Evolutionary conservation across 2,329 filamentous ascomycete genomes (phyloP), one percentile per base, ranked within the genome.

Genomic region (Penicillium sp.): DNA sequence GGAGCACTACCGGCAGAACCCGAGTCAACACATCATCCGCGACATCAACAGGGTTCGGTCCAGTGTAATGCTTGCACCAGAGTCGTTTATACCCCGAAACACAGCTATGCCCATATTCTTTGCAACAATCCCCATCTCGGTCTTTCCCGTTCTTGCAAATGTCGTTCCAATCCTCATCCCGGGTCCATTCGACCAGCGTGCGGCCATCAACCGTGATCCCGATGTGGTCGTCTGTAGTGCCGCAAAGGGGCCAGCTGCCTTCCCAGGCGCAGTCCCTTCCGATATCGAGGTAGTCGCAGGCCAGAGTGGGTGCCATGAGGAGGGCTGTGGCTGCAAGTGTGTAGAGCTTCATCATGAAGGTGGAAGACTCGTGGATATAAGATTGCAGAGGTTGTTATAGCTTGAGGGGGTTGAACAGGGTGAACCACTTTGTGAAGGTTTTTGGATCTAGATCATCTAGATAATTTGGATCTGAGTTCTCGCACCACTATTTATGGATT

Each of bases 71-170:
- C 37, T 50, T 55, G n/a, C 59, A 61, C 59, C 59, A 61, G 6
- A 61, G 50, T 5, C 56, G 59, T 24, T 61, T 61, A n/a, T 61
- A 61, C 7, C 59, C 56, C 47, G 47, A 59, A 22, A 54, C 36
- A 37, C 59, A 61, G 2, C 53, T 50, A 40, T 39, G 37, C 7
- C 59, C 59, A 37, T 59, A 61, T 6, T 33, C 31, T 3, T 14
- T 9, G 41, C 59, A 61, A 13, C 59, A 61, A 24, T 54, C 58
- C 2, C 53, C 53, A 24, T 49, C 33, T 4, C 16, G 4, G 3
- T 14, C 18, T 14, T 50, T 60, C 16, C 49, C 54, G 27, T 43
- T 22, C 11, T 40, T 51, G 24, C 59, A 59, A n/a, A 61, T 36
- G 10, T 54, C 37, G 3, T 52, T 57, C 18, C 51, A 40, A n/a